Percentiles rank a stretch among this genome's conserved stretches.
Conservation (phyloP, 441 rosid genomes). For the Arabidopsis lyrata region DNA sequence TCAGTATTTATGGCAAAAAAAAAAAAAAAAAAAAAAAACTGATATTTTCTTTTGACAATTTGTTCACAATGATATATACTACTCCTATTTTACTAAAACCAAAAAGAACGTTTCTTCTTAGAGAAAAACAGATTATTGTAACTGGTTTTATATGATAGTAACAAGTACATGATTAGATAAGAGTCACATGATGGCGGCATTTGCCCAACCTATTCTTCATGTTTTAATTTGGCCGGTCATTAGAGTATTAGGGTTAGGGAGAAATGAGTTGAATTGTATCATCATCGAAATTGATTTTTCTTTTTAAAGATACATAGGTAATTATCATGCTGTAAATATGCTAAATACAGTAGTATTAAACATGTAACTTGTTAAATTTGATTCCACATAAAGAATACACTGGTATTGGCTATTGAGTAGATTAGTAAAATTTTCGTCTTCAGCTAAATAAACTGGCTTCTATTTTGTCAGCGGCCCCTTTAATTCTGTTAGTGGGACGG, state of each 20-base stretch:
- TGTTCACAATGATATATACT: not conserved
- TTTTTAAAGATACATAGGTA: too few relatives aligned
- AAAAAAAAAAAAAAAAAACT: too few relatives aligned
- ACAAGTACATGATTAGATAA: conserved; percentile 25
- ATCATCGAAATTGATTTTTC: too few relatives aligned
- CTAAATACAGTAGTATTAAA: not conserved
- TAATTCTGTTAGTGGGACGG: conserved; percentile 39
- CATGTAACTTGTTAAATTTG: not conserved
- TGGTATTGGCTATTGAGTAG: not conserved
- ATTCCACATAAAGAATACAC: not conserved
- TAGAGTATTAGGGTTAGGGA: conserved; percentile 26
- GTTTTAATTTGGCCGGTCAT: conserved; percentile 12
- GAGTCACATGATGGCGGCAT: conserved; percentile 40
- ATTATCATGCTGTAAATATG: not conserved
- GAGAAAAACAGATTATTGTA: not conserved
- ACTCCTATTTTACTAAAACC: not conserved
- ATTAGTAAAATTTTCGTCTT: not conserved
- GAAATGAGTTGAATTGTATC: not conserved
- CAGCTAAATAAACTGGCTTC: conserved; percentile 11
- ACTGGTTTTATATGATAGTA: not conserved
- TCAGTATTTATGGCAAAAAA: too few relatives aligned
- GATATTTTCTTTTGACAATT: not conserved
- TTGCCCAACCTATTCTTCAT: conserved; percentile 32
- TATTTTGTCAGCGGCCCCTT: conserved; percentile 44
- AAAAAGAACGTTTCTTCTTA: not conserved